These are phyloP conservation scores for Lobosporangium transversale DNA, from an alignment of 192 early-diverging fungal species.

Conservation along the genomic window DNA sequence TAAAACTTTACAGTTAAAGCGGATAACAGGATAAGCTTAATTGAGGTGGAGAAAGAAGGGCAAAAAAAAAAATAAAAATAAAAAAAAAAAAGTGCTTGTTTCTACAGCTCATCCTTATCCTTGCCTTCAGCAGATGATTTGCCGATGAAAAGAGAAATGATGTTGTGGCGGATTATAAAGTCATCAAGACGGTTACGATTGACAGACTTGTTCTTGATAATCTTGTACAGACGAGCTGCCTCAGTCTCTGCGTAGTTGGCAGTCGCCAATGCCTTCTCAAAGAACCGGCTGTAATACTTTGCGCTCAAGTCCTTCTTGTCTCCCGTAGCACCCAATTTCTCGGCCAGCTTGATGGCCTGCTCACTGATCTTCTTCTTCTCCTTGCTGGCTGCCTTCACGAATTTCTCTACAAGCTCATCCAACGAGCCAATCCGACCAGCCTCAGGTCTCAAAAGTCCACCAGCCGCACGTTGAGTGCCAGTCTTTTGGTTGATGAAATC, in stretches of 20 bases:
- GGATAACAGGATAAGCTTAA: too few relatives aligned
- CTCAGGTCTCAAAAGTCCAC: conserved; percentile 67
- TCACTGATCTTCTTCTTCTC: conserved; percentile 63
- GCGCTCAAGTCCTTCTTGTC: conserved; percentile 56
- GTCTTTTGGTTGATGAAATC: conserved; percentile 92
- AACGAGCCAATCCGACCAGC: conserved; percentile 73
- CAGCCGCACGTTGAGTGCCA: conserved; percentile 80
- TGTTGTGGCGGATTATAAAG: conserved; percentile 89
- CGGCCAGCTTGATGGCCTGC: conserved; percentile 59
- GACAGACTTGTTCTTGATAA: conserved; percentile 74
- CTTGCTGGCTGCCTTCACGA: conserved; percentile 61
- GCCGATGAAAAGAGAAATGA: conserved; percentile 57
- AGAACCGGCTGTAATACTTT: conserved; percentile 90
- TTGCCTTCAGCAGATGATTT: conserved; percentile 1
- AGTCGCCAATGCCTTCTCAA: conserved; percentile 83
- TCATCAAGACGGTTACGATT: conserved; percentile 80
- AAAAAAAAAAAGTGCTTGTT: too few relatives aligned
- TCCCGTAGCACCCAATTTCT: too few relatives aligned
- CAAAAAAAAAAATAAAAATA: too few relatives aligned
- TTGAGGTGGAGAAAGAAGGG: too few relatives aligned
- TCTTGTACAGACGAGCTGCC: conserved; percentile 81
- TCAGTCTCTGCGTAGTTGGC: conserved; percentile 83
- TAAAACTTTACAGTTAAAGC: too few relatives aligned
- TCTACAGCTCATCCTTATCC: conserved; percentile 52
- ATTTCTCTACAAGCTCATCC: conserved; percentile 68